Percentiles rank a stretch among this genome's conserved stretches.
Evolutionary conservation across 129 eudicot genomes (phyloP).

Genomic region (Flaveria robusta): DNA sequence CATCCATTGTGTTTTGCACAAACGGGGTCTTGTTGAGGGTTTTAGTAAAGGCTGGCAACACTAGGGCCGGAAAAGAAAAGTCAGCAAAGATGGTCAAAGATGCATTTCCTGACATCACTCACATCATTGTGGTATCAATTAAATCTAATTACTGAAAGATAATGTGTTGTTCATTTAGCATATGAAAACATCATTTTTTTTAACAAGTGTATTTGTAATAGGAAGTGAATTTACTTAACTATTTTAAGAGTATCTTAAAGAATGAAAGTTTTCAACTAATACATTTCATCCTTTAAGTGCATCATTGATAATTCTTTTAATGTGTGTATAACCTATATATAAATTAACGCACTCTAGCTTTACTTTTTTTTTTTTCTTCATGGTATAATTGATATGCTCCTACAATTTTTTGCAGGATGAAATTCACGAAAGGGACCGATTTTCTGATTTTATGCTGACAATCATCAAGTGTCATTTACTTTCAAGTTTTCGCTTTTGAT

Average conservation of each 20-base stretch:
- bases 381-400: neutral
- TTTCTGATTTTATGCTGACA: constrained; percentile 88
- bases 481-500: constrained; percentile 23
- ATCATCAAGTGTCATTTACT: constrained; percentile 64
- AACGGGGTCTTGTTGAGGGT: constrained; percentile 89
- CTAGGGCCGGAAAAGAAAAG: constrained; percentile 37
- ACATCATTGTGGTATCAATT: constrained; percentile 84
- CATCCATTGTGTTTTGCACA: constrained; percentile 92
- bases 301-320: constrained; percentile 1
- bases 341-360: constrained; percentile 2
- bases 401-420: constrained; percentile 68
- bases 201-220: neutral
- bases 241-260: neutral
- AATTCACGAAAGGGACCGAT: constrained; percentile 97
- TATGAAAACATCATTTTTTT: neutral
- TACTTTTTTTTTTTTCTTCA: neutral
- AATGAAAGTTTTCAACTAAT: neutral
- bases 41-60: constrained; percentile 55
- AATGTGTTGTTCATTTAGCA: neutral
- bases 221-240: constrained; percentile 5
- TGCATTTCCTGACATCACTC: constrained; percentile 65
- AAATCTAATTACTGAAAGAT: constrained; percentile 5
- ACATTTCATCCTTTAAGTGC: neutral
- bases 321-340: neutral
- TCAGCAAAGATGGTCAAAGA: constrained; percentile 40